Base-by-base conservation (phyloP, 441 rosid species). In the Theobroma grandiflorum region DNA sequence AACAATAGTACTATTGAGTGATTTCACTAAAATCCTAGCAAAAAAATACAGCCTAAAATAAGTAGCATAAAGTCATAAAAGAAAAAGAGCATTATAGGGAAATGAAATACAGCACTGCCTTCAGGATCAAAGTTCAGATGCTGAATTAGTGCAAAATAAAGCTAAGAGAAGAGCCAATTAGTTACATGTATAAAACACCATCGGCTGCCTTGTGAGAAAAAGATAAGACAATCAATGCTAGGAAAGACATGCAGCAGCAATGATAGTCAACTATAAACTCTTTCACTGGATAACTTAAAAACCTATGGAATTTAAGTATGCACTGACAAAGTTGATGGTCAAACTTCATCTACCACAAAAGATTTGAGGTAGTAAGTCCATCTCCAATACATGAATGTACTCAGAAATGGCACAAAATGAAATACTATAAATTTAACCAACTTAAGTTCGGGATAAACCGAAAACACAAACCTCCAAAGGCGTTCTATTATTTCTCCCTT, bases 381-480 rank as follows among this genome's bases (percentile, higher is more conserved):
- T 10, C 16, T 72, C 33, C 45, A 33, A 71, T 71, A 22, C 4
- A 52, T n/a, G 64, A 55, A 53, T 72, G 49, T 37, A 20, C 35
- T 22, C 14, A 16, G 26, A 72, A 53, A 72, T 37, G 3, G 49
- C 26, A 66, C 38, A 58, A 16, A 57, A 4, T 14, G 45, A 42
- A 20, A 73, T 57, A 6, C 10, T 53, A 38, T 4, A 55, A 4
- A n/a, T 35, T 72, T 8, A 3, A 72, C 76, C 49, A 37, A 37
- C 50, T 55, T 55, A 81, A 8, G 8, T 31, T n/a, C 61, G 40
- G 50, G 15, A 76, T 62, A 40, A 37, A 59, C 6, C 37, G 64
- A 78, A 52, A 65, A 58, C 43, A 87, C 86, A 82, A 12, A 96
- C 99, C 99, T 96, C 94, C 91, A 92, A 71, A 95, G 90, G 45